A percentile compares a stretch with the other conserved stretches of the same genome.
These are phyloP conservation scores for Russula earlei DNA, from an alignment of 768 basidiomycete species.

Conservation along the genomic window DNA sequence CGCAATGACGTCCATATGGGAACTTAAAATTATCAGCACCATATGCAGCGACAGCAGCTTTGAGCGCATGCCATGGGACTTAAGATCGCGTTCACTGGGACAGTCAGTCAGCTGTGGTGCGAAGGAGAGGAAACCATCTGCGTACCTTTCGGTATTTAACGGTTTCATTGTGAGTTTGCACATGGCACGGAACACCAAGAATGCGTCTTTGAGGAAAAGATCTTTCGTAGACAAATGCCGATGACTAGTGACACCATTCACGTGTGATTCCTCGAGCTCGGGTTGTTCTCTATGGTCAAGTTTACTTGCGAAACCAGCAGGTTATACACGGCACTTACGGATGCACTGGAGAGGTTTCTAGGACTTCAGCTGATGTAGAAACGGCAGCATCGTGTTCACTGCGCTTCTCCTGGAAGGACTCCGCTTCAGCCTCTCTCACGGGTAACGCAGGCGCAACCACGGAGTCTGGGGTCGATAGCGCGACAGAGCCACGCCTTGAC, in stretches of 20 bases:
- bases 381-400: neutral
- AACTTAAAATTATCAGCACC: slow-evolving; percentile 83
- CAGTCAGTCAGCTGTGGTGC: slow-evolving; percentile 15
- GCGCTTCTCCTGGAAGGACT: neutral
- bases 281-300: slow-evolving; percentile 2
- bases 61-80: slow-evolving; percentile 95
- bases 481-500: slow-evolving; percentile 8
- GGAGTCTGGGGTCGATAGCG: slow-evolving; percentile 13
- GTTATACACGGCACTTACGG: slow-evolving; percentile 1
- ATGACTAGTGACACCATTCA: slow-evolving; percentile 20
- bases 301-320: neutral
- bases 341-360: neutral
- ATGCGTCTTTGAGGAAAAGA: slow-evolving; percentile 93
- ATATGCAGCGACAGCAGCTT: slow-evolving; percentile 92
- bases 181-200: slow-evolving; percentile 91
- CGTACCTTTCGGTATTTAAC: slow-evolving; percentile 83
- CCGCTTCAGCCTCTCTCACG: neutral
- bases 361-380: neutral
- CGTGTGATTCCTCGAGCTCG: slow-evolving; percentile 7
- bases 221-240: slow-evolving; percentile 67
- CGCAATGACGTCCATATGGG: slow-evolving; percentile 84
- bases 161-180: slow-evolving; percentile 99
- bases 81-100: slow-evolving; percentile 83
- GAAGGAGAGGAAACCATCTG: neutral
- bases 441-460: slow-evolving; percentile 18